Base-by-base conservation (phyloP, 768 basidiomycete genomes). In the Termitomyces sp. region DNA sequence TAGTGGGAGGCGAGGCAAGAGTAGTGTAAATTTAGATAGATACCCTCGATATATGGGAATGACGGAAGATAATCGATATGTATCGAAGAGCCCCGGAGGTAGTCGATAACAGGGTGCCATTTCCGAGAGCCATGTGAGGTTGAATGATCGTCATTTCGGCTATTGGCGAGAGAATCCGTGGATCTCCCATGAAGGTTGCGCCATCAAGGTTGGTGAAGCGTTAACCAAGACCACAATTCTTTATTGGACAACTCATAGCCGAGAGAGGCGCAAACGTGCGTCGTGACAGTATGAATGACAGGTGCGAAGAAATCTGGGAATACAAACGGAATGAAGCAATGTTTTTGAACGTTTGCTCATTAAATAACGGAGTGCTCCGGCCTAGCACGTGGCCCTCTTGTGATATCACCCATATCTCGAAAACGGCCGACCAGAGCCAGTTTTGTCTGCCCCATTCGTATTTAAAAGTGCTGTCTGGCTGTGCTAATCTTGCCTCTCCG, bases 311-410 rank as follows among this genome's bases (percentile, higher is more conserved):
- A 33, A 36, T 18, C 13, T 42, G 46, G 36, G 26, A 22, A 50
- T 16, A 50, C 51, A 36, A 33, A 54, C 45, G 57, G 50, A 54
- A 51, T 57, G 59, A 45, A 56, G 45, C 56, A 60, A 56, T 57
- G 51, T 60, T 55, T 49, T 55, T 63, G 59, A 63, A 63, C 59
- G 62, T 63, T 63, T 60, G 57, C 31, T 49, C 10, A 28, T 16
- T 47, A n/a, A n/a, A 48, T 60, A 55, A 59, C 68, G 68, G 70
- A 63, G 64, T 66, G 58, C 60, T 67, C 67, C 68, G 71, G 62
- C 56, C 54, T 62, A 16, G 66, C 71, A 72, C 72, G 70, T 72
- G 73, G 66, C 55, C 6, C 39, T 50, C 42, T 56, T 55, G 54
- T 65, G 63, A 70, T 60, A 65, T 64, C 59, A 63, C 59, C 41